A percentile compares a stretch with the other conserved stretches of the same genome.
These are phyloP conservation scores for Botrytis cinerea DNA, from an alignment of 2,329 filamentous ascomycete genomes.

Conservation along the genomic window DNA sequence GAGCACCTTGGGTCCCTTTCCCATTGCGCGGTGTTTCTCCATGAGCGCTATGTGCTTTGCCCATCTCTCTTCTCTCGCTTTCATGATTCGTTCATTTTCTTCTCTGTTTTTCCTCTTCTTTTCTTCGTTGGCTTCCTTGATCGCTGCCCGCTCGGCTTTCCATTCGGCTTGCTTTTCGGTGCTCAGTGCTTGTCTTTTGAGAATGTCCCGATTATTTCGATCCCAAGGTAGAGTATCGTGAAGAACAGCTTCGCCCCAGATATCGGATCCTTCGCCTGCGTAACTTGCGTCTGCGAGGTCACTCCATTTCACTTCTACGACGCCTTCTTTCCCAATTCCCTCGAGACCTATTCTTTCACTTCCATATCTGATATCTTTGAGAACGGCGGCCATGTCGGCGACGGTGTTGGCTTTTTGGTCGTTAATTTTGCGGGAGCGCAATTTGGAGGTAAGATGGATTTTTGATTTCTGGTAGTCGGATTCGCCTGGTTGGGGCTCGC, in stretches of 20 bases:
- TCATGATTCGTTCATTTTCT: background rate
- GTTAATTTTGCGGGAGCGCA: slow-evolving; percentile 56
- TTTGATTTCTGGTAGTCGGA: slow-evolving; percentile 4
- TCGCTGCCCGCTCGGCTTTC: background rate
- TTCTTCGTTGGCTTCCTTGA: background rate
- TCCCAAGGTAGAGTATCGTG: slow-evolving; percentile 26
- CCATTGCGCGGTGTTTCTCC: slow-evolving; percentile 1
- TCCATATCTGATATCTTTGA: slow-evolving; percentile 19
- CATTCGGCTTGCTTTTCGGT: slow-evolving; percentile 13
- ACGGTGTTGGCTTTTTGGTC: slow-evolving; percentile 63
- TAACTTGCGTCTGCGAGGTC: slow-evolving; percentile 44
- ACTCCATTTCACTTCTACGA: slow-evolving; percentile 42
- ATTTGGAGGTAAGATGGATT: slow-evolving; percentile 30
- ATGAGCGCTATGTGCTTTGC: slow-evolving; percentile 16
- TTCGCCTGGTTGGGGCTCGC: background rate
- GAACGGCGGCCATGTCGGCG: slow-evolving; percentile 59
- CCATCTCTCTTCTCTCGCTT: background rate
- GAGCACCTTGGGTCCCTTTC: background rate
- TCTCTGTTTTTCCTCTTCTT: slow-evolving; percentile 11
- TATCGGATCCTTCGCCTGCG: slow-evolving; percentile 33
- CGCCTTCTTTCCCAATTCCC: slow-evolving; percentile 9
- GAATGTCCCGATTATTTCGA: background rate
- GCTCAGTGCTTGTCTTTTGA: background rate
- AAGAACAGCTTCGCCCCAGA: slow-evolving; percentile 42
- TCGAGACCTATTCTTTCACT: slow-evolving; percentile 24